A percentile compares a stretch with the other conserved stretches of the same genome.
Conservation (phyloP, 257 asterid genomes). For the Solanum chaucha region DNA sequence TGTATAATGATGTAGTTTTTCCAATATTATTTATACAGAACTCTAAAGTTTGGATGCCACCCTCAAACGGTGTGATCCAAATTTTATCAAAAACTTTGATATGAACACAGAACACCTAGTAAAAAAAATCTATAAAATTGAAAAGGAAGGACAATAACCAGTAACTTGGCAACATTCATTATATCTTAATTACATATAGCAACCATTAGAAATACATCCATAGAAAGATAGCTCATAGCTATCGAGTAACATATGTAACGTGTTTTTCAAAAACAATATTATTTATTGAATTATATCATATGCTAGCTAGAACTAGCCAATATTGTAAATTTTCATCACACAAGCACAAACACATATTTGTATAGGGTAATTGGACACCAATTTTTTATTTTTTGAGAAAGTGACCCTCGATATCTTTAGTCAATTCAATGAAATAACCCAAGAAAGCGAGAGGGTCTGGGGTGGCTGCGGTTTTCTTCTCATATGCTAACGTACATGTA, state of each 20-base stretch:
- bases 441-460: background rate
- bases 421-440: background rate
- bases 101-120: no score
- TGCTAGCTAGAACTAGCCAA: background rate
- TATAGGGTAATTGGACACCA: background rate
- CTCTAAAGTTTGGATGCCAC: accelerated
- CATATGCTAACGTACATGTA: background rate
- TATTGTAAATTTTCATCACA: background rate
- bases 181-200: background rate
- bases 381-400: background rate
- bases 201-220: background rate
- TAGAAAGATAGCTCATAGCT: background rate
- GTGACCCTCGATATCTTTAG: background rate
- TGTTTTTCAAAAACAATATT: background rate
- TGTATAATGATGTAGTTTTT: no score
- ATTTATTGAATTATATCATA: background rate
- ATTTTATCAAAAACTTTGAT: no score
- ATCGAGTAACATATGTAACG: background rate
- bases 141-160: no score
- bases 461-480: background rate
- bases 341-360: background rate
- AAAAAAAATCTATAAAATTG: no score
- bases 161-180: no score
- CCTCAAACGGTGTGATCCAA: no score
- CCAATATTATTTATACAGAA: no score